These are phyloP conservation scores for Royoungia palumana DNA, from an alignment of 768 basidiomycete species.

Conservation along the genomic window DNA sequence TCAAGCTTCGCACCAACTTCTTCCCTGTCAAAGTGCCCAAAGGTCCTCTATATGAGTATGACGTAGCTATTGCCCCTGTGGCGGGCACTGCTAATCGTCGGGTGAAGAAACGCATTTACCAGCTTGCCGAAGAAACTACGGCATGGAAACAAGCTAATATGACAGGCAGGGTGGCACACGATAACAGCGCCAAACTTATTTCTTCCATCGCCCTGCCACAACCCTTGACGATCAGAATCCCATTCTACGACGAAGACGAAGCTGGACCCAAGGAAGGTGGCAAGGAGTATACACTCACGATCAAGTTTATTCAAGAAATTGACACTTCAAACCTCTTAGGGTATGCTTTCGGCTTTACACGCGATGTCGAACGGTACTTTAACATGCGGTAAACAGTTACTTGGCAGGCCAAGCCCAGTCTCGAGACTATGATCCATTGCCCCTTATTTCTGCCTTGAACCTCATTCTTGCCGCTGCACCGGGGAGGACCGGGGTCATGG, in stretches of 20 bases:
- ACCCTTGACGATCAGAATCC: slow-evolving; percentile 38
- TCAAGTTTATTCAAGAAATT: slow-evolving; percentile 42
- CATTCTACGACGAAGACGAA: slow-evolving; percentile 47
- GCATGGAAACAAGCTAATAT: slow-evolving; percentile 42
- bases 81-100: slow-evolving; percentile 34
- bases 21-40: slow-evolving; percentile 48
- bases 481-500: slow-evolving; percentile 47
- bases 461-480: slow-evolving; percentile 45
- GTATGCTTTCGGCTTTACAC: slow-evolving; percentile 27
- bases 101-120: slow-evolving; percentile 44
- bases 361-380: background rate
- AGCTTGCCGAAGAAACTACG: slow-evolving; percentile 43
- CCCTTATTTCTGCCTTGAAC: slow-evolving; percentile 49
- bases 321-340: slow-evolving; percentile 40
- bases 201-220: slow-evolving; percentile 39
- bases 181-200: slow-evolving; percentile 45
- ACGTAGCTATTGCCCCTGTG: slow-evolving; percentile 39
- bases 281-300: slow-evolving; percentile 43
- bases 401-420: slow-evolving; percentile 42
- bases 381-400: slow-evolving; percentile 34
- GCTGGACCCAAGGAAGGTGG: slow-evolving; percentile 29
- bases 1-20: slow-evolving; percentile 53
- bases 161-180: slow-evolving; percentile 44
- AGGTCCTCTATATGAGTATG: slow-evolving; percentile 47
- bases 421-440: slow-evolving; percentile 43